These are phyloP conservation scores for Tarenaya hassleriana DNA, from an alignment of 345 rosid species.

Conservation along the genomic window DNA sequence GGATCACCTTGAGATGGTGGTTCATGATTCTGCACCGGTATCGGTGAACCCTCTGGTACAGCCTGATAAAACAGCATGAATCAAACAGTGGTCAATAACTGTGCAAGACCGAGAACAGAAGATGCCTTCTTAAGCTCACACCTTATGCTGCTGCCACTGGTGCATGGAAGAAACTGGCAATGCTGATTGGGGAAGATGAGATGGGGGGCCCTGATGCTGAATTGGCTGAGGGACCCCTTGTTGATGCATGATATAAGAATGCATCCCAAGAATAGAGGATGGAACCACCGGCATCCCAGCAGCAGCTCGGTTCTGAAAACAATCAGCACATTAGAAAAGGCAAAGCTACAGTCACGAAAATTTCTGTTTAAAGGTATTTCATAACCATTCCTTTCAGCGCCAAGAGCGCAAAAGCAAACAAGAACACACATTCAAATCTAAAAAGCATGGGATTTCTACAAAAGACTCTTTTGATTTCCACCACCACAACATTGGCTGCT, in stretches of 20 bases:
- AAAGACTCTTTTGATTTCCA: too few species aligned
- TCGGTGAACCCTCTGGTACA: constrained; percentile 42
- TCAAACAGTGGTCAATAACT: constrained; percentile 12
- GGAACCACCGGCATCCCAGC: constrained; percentile 48
- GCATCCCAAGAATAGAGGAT: constrained; percentile 58
- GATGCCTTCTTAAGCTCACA: constrained; percentile 16
- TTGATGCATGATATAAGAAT: constrained; percentile 72
- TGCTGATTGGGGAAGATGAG: constrained; percentile 47
- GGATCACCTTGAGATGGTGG: constrained; percentile 50
- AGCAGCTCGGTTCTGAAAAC: constrained; percentile 45
- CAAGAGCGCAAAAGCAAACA: background rate
- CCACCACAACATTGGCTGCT: too few species aligned
- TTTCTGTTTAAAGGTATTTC: constrained; percentile 15
- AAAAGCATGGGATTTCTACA: too few species aligned
- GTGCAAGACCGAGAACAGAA: constrained; percentile 13
- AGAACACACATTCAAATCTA: too few species aligned
- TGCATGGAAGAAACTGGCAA: constrained; percentile 44
- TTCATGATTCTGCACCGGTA: constrained; percentile 43
- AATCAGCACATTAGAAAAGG: constrained; percentile 7
- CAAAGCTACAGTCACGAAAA: constrained; percentile 7
- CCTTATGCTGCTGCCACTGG: constrained; percentile 76
- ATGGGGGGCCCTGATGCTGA: constrained; percentile 51
- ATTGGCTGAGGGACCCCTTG: constrained; percentile 59
- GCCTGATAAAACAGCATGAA: constrained; percentile 35
- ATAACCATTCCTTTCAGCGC: background rate